phyloP scores from a whole-genome alignment of 768 basidiomycete genomes.

The Mycena belliarum region DNA sequence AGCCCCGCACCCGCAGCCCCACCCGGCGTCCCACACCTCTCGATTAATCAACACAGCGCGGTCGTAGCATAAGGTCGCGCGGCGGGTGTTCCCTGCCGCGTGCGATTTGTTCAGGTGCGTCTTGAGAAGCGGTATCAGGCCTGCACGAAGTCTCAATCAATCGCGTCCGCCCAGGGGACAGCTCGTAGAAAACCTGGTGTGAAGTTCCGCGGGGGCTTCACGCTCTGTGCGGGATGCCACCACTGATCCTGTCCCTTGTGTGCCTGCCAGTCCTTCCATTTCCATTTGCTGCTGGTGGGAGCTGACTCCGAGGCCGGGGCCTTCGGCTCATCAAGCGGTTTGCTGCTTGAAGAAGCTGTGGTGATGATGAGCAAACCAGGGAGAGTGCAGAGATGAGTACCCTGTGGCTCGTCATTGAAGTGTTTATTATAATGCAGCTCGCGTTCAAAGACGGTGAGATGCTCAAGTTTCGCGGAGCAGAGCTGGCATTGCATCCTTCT shows the following conservation, averaged over 20 bases:
- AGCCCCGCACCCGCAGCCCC: conserved; percentile 71
- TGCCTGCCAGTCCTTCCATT: not conserved
- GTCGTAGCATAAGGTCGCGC: conserved; percentile 68
- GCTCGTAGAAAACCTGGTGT: conserved; percentile 51
- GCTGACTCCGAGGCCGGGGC: not conserved
- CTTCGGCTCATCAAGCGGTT: conserved; percentile 1
- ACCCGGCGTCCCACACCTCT: conserved; percentile 61
- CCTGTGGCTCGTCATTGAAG: conserved; percentile 26
- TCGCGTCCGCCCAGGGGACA: not conserved
- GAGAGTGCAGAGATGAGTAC: not conserved
- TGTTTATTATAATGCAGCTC: conserved; percentile 60
- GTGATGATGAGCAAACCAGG: not conserved
- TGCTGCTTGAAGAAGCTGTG: conserved; percentile 20
- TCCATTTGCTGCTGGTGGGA: not conserved
- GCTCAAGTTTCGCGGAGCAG: conserved; percentile 46
- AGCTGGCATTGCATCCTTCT: conserved; percentile 45
- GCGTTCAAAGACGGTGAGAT: conserved; percentile 39
- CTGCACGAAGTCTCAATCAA: conserved; percentile 33
- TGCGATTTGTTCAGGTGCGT: conserved; percentile 55
- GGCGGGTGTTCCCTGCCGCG: conserved; percentile 45
- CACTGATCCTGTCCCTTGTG: conserved; percentile 51
- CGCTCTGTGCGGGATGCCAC: conserved; percentile 57
- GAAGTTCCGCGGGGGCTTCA: conserved; percentile 52
- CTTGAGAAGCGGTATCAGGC: conserved; percentile 64
- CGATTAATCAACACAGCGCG: conserved; percentile 57